Conservation (phyloP, 495 filamentous ascomycete genomes). For the Hyaloscypha hepaticicola region DNA sequence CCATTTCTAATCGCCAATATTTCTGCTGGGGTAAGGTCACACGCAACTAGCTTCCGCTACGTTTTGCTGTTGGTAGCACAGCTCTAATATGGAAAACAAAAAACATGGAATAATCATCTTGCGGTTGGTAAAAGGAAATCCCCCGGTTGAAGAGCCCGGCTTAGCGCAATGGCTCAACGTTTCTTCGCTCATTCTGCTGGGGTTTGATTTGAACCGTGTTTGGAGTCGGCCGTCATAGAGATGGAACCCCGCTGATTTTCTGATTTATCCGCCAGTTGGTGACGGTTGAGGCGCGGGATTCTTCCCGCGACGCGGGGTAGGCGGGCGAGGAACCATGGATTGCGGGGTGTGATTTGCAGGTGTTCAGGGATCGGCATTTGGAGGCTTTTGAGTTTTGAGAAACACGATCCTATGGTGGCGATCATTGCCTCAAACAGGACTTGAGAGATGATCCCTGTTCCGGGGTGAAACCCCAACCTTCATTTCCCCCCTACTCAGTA, state of each 20-base stretch:
- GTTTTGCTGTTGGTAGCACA: not conserved
- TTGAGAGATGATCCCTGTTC: not conserved
- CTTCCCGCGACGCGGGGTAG: not conserved
- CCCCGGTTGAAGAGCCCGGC: not conserved
- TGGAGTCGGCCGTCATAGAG: not conserved
- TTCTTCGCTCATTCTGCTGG: not conserved
- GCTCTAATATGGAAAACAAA: not conserved
- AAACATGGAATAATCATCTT: not conserved
- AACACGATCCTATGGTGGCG: not conserved
- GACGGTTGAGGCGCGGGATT: not conserved
- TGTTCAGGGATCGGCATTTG: not conserved
- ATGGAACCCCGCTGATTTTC: not conserved
- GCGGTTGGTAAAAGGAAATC: not conserved
- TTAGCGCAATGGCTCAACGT: not conserved
- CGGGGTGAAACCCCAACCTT: too few species aligned
- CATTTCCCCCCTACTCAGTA: too few species aligned
- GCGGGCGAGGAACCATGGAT: not conserved
- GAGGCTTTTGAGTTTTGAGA: not conserved
- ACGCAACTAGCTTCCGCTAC: not conserved
- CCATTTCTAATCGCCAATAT: slow-evolving; percentile 11
- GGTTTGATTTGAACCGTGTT: not conserved
- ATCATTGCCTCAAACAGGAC: not conserved
- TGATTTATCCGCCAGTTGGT: not conserved
- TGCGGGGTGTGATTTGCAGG: not conserved
- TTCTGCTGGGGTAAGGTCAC: not conserved